Conservation (phyloP, 345 rosid genomes). For the Combretum micranthum region DNA sequence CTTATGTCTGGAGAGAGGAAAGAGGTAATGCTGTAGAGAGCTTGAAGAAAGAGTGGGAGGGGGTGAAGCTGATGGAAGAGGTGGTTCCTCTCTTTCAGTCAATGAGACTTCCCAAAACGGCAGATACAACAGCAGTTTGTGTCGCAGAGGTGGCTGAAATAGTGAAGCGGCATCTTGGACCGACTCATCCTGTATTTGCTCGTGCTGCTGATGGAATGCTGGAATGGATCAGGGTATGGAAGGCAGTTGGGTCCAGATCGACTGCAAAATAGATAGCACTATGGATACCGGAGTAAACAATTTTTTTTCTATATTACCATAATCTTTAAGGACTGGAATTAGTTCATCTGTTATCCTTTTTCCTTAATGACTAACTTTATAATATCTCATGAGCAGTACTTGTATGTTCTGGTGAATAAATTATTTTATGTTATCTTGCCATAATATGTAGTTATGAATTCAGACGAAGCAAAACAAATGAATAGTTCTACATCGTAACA, state of each 20-base stretch:
- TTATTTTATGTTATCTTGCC: too few species aligned
- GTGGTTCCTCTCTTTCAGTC: constrained; percentile 80
- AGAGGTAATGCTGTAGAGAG: constrained; percentile 74
- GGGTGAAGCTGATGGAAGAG: constrained; percentile 90
- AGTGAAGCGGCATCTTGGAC: constrained; percentile 60
- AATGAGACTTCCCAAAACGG: constrained; percentile 43
- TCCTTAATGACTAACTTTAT: too few species aligned
- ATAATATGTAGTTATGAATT: too few species aligned
- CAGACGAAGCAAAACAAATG: too few species aligned
- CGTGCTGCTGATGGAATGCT: constrained; percentile 67
- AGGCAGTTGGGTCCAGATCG: constrained; percentile 36
- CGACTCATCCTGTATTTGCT: constrained; percentile 48
- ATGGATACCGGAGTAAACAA: background rate
- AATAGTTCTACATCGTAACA: too few species aligned
- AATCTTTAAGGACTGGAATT: background rate
- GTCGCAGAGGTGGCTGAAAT: constrained; percentile 56
- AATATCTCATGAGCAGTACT: too few species aligned
- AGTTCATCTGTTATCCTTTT: background rate
- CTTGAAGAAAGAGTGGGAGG: constrained; percentile 95
- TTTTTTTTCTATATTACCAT: background rate
- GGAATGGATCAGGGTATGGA: constrained; percentile 78
- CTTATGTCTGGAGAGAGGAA: constrained; percentile 88
- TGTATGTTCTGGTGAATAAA: too few species aligned
- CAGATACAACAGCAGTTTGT: constrained; percentile 58
- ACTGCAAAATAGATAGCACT: constrained; percentile 1